Evolutionary conservation across 108 stramenopile species (phyloP).

Genomic region (Aureococcus anophagefferens): DNA sequence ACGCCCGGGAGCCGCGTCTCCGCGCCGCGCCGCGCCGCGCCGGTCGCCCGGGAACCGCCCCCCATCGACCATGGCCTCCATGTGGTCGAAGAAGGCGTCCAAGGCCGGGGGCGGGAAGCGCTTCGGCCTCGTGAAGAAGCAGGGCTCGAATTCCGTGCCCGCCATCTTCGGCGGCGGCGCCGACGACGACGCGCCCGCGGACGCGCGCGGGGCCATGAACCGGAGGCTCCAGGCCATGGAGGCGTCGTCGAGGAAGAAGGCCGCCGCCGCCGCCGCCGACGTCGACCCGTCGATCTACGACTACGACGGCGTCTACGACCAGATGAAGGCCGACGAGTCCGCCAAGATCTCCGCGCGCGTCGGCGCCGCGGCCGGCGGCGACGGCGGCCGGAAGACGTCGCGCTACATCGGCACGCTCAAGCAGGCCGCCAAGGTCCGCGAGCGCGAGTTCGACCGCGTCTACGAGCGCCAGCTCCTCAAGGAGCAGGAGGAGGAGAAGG

Average conservation of each 20-base stretch:
- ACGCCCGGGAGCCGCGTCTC: too few relatives aligned
- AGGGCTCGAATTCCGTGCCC: neutral
- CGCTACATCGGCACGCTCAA: neutral
- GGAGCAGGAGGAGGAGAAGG: slow-evolving; percentile 11
- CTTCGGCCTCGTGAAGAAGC: neutral
- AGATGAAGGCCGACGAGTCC: neutral
- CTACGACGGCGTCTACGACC: slow-evolving; percentile 1
- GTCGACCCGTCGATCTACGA: neutral
- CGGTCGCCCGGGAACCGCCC: too few relatives aligned
- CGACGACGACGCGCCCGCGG: neutral
- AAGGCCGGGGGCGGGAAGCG: neutral
- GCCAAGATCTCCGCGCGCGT: neutral
- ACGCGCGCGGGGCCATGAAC: neutral
- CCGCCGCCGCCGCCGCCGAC: neutral
- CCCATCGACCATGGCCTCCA: too few relatives aligned
- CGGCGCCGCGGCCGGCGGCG: neutral
- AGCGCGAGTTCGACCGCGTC: slow-evolving; percentile 2
- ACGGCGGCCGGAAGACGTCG: neutral
- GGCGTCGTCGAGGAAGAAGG: neutral
- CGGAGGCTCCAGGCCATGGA: neutral
- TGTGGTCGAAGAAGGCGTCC: too few relatives aligned
- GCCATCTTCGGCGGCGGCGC: neutral
- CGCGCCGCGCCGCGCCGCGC: too few relatives aligned
- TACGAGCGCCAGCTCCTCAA: slow-evolving; percentile 22
- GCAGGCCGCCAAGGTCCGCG: slow-evolving; percentile 1